These are phyloP conservation scores for Candida maltosa DNA, from an alignment of 805 yeast species.

Conservation along the genomic window DNA sequence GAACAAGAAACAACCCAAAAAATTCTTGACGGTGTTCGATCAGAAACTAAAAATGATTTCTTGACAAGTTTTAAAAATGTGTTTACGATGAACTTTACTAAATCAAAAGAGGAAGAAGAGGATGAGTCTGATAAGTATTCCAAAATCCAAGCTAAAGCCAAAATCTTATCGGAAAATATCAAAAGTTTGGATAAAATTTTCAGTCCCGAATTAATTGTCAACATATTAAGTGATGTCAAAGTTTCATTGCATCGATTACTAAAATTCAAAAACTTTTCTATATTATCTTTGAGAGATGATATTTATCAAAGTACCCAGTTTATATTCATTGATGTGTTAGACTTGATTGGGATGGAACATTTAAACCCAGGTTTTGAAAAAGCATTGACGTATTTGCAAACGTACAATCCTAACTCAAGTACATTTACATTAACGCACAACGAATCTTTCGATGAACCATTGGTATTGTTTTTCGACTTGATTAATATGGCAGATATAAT, in stretches of 20 bases:
- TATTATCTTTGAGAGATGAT: slow-evolving; percentile 29
- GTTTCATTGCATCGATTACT: slow-evolving; percentile 57
- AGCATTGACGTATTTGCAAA: slow-evolving; percentile 67
- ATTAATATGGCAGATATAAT: slow-evolving; percentile 91
- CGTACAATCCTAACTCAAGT: slow-evolving; percentile 59
- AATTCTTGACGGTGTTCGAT: slow-evolving; percentile 48
- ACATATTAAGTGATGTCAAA: slow-evolving; percentile 66
- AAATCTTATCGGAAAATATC: slow-evolving; percentile 70
- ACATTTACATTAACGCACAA: slow-evolving; percentile 23
- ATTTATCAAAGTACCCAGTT: slow-evolving; percentile 45
- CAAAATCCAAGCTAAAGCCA: slow-evolving; percentile 77
- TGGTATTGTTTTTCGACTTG: slow-evolving; percentile 82
- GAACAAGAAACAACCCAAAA: slow-evolving; percentile 48
- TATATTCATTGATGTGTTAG: slow-evolving; percentile 66
- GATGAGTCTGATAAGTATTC: slow-evolving; percentile 42
- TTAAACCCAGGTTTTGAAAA: slow-evolving; percentile 80
- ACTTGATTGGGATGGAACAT: slow-evolving; percentile 66
- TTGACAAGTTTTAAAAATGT: slow-evolving; percentile 64
- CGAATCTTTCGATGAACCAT: slow-evolving; percentile 65
- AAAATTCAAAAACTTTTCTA: slow-evolving; percentile 29
- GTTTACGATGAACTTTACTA: slow-evolving; percentile 37
- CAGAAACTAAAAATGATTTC: slow-evolving; percentile 53
- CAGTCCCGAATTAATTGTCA: slow-evolving; percentile 75
- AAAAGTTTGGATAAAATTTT: slow-evolving; percentile 73
- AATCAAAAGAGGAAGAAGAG: slow-evolving; percentile 14